A percentile compares a stretch with the other conserved stretches of the same genome.
Evolutionary conservation across 148 eudicot genomes (phyloP).

Genomic region (Selenicereus undatus): DNA sequence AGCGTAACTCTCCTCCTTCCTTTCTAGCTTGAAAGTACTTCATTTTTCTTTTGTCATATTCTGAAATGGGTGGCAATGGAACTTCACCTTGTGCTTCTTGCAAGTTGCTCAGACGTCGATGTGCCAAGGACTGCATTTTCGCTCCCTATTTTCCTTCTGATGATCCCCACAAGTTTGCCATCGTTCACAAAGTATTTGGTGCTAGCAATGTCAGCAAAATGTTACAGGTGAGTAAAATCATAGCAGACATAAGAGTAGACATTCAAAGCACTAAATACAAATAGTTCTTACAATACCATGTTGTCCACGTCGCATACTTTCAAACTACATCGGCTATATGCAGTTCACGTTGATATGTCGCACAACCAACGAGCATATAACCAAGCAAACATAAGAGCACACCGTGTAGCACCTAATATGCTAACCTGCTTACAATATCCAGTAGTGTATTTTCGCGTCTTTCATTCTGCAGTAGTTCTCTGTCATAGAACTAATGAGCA

Average conservation of each 20-base stretch:
- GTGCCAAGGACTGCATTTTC: constrained; percentile 84
- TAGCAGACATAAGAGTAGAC: neutral
- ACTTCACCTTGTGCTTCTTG: constrained; percentile 93
- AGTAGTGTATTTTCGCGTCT: neutral
- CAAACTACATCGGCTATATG: too few species aligned
- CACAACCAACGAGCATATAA: neutral
- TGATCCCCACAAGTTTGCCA: constrained; percentile 87
- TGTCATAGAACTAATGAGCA: neutral
- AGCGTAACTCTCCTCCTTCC: neutral
- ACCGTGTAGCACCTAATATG: neutral
- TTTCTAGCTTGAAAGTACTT: neutral
- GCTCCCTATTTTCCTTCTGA: constrained; percentile 93
- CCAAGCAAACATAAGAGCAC: neutral
- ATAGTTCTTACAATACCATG: neutral
- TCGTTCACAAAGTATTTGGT: constrained; percentile 92
- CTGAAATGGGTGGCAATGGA: constrained; percentile 60
- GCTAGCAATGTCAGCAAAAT: constrained; percentile 97
- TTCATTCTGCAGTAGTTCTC: neutral
- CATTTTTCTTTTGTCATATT: neutral
- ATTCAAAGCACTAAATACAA: neutral
- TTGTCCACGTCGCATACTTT: neutral
- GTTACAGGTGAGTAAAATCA: constrained; percentile 58
- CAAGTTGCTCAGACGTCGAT: constrained; percentile 83
- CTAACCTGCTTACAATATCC: neutral
- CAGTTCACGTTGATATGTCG: too few species aligned